phyloP scores from a whole-genome alignment of 164 flowering plant species.

The grape (Vitis vinifera) region DNA sequence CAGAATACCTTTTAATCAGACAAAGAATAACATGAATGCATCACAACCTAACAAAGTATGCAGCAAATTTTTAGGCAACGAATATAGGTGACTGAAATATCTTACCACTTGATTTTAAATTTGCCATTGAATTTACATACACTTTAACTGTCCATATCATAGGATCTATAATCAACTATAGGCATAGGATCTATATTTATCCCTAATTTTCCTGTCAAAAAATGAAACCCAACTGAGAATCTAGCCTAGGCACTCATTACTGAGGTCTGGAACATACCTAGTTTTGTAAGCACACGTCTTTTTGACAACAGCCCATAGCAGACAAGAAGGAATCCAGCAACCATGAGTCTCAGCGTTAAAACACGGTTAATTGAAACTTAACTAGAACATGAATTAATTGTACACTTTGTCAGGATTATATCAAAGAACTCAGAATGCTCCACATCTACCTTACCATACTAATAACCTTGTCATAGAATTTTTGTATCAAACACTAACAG shows the following conservation, averaged over 20 bases:
- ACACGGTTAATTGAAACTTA: too few relatives aligned
- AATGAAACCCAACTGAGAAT: conserved; percentile 12
- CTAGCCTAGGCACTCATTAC: conserved; percentile 14
- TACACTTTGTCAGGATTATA: too few relatives aligned
- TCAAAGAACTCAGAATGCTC: too few relatives aligned
- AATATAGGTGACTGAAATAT: neutral
- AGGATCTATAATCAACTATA: neutral
- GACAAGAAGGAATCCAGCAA: neutral
- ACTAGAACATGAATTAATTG: too few relatives aligned
- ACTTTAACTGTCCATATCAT: neutral
- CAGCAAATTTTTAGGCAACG: neutral
- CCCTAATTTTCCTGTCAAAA: neutral
- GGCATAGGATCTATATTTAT: neutral
- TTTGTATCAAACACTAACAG: too few relatives aligned
- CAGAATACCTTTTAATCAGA: conserved; percentile 16
- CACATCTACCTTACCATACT: too few relatives aligned
- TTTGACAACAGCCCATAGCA: neutral
- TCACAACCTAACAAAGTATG: neutral
- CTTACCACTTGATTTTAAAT: neutral
- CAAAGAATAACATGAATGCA: conserved; percentile 9
- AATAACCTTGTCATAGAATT: too few relatives aligned
- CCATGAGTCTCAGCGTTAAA: neutral
- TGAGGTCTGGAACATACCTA: conserved; percentile 6
- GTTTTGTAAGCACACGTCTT: conserved; percentile 6
- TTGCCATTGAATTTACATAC: neutral